Evolutionary conservation across 2,329 filamentous ascomycete genomes (phyloP), one percentile per base, ranked within the genome.

Genomic region (Rhynchosporium secalis): DNA sequence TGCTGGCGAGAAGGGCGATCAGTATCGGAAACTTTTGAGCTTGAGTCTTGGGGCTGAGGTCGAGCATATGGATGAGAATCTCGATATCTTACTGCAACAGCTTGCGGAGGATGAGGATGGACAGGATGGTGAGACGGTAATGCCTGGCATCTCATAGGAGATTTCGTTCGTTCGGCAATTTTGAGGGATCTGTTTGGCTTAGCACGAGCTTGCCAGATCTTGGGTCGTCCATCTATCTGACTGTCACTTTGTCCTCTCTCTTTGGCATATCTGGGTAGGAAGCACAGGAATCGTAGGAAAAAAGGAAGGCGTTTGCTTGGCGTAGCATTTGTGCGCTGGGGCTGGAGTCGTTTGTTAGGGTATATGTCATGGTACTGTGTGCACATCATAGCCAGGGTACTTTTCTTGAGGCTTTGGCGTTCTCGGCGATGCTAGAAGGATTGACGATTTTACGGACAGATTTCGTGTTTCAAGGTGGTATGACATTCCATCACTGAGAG

Each of bases 1-100:
- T 47, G 86, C 88, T 43, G 86, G 87, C 41, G 88, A 91, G 74
- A 86, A 87, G 72, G 89, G 90, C 67, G 87, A 87, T 68, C 86
- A 87, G 73, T 94, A 93, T 74, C 82, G 88, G 46, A 62, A 62
- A 61, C 61, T 70, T 2, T 65, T 71, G 41, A 58, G 61, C 5
- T 66, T 65, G 28, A 62, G 62, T 33, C 47, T 69, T 12, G 69
- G 64, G 33, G 57, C 60, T 79, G 80, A 49, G 86, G 85, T 70
- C 75, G 87, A 56, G 82, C 86, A 71, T 20, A 69, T 71, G 60
- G 68, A 72, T 58, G 66, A 71, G 47, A 70, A 69, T 28, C 59
- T 72, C 38, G 68, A 72, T 66, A 64, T 60, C 20, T 51, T 72
- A 36, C 63, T 72, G 33, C 65, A 68, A 47, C 66, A 71, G 55